Evolutionary conservation across 176 grass and related monocot species (phyloP), one percentile per base, ranked within the genome.

Genomic region (Cenchrus fungigraminus): DNA sequence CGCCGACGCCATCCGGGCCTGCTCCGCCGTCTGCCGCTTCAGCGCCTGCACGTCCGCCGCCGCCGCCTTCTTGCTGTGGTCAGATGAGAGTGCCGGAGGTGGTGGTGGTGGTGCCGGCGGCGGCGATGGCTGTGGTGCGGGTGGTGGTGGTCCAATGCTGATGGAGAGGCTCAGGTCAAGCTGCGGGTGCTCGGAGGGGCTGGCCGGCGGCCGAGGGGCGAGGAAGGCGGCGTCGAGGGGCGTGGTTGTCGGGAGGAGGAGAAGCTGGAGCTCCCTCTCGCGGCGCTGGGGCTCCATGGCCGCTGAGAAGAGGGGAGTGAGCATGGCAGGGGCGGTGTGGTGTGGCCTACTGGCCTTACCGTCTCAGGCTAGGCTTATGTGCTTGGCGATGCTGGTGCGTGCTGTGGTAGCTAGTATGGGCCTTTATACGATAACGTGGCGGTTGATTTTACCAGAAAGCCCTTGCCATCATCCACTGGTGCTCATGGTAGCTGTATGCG

Each of bases 131-230:
- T 16, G 14, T 17, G 53, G 12, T 17, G 53, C 15, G 16, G 53
- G 16, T 9, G 81, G n/a, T 2, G 73, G 85, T 6, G 37, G 45
- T 46, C 76, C 79, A 50, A 92, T 72, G 79, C 83, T 82, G 79
- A 97, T 94, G 19, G 92, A 94, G 42, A 97, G 80, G 83, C 57
- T 93, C n/a, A 97, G 90, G 79, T 97, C 92, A 20, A 94, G 86
- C 42, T 76, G 86, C 19, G 77, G 74, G 40, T 87, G 73, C 50
- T 70, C 57, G 29, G 88, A 62, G 71, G 62, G 54, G 74, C 60
- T 79, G 13, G 12, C 11, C 51, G 49, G 59, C 4, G 47, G 58
- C 13, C 77, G 7, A 11, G 53, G 19, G 19, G 46, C 17, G 17
- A 47, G 43, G 67, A 54, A 52, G 45, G 17, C 22, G 25, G 65